Conservation (phyloP, 2,329 filamentous ascomycete species). For the Aureobasidium sp. region DNA sequence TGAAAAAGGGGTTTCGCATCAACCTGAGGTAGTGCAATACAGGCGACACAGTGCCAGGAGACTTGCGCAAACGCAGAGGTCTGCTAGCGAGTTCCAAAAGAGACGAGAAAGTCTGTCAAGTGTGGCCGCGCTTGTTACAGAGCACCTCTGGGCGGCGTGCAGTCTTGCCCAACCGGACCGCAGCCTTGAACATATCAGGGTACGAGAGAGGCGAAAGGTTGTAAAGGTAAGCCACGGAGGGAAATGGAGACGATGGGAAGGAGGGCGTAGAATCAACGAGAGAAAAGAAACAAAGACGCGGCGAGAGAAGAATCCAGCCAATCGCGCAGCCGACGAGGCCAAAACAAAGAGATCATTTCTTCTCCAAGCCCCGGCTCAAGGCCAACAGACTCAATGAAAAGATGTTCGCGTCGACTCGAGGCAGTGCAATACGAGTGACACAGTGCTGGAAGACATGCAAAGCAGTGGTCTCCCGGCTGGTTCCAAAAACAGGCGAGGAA, state of each 20-base stretch:
- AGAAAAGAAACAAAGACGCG: neutral
- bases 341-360: neutral
- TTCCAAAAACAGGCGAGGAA: neutral
- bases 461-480: neutral
- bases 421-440: conserved; percentile 72
- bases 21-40: conserved; percentile 68
- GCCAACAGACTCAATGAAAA: conserved; percentile 16
- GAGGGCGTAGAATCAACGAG: too few species aligned
- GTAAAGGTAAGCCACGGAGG: neutral
- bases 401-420: conserved; percentile 57
- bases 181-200: neutral
- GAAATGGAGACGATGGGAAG: too few species aligned
- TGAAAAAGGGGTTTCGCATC: conserved; percentile 47
- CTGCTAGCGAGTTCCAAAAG: neutral
- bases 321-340: too few species aligned
- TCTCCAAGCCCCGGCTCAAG: neutral
- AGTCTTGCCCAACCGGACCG: neutral
- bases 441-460: conserved; percentile 39
- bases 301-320: too few species aligned
- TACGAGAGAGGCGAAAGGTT: too few species aligned
- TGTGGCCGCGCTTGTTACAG: neutral
- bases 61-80: neutral
- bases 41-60: conserved; percentile 56
- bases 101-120: neutral
- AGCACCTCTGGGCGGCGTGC: neutral